phyloP scores from a whole-genome alignment of 2,329 filamentous ascomycete genomes.

The Penicillium crustosum region DNA sequence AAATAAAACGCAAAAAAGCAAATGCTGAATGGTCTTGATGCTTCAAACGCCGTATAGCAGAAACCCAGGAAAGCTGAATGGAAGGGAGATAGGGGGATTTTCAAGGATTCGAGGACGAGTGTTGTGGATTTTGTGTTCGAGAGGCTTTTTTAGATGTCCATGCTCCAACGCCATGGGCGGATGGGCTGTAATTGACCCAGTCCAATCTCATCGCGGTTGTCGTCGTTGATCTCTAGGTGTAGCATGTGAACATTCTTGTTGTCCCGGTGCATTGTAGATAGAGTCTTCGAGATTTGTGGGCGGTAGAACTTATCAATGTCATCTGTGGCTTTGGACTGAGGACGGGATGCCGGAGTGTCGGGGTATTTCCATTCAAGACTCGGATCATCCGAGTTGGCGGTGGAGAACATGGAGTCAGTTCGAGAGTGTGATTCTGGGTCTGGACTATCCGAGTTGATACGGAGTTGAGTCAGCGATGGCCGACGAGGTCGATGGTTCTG shows the following conservation, averaged over 20 bases:
- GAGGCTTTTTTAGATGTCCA: conserved; percentile 39
- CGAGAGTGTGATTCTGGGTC: conserved; percentile 25
- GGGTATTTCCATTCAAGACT: conserved; percentile 34
- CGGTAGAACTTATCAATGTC: conserved; percentile 33
- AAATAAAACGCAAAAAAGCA: conserved; percentile 9
- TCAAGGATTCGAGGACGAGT: conserved; percentile 42
- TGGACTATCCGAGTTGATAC: conserved; percentile 14
- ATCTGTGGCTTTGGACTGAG: conserved; percentile 37
- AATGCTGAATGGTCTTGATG: conserved; percentile 21
- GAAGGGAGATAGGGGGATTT: not conserved
- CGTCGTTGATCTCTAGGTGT: conserved; percentile 40
- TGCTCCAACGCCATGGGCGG: conserved; percentile 46
- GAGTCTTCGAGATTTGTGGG: conserved; percentile 33
- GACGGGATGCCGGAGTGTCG: conserved; percentile 38
- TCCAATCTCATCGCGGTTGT: conserved; percentile 29
- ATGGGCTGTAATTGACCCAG: conserved; percentile 36
- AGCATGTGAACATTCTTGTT: conserved; percentile 38
- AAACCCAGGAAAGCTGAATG: not conserved
- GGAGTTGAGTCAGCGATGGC: conserved; percentile 19
- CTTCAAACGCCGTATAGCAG: conserved; percentile 20
- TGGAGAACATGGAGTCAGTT: conserved; percentile 35
- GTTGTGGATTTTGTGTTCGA: conserved; percentile 25
- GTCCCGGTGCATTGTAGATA: conserved; percentile 35
- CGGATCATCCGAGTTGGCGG: conserved; percentile 28
- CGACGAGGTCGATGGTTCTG: conserved; percentile 18